Percentiles rank a stretch among this genome's conserved stretches.
Evolutionary conservation across 2,329 filamentous ascomycete genomes (phyloP).

Genomic region (Aspergillus sojae): DNA sequence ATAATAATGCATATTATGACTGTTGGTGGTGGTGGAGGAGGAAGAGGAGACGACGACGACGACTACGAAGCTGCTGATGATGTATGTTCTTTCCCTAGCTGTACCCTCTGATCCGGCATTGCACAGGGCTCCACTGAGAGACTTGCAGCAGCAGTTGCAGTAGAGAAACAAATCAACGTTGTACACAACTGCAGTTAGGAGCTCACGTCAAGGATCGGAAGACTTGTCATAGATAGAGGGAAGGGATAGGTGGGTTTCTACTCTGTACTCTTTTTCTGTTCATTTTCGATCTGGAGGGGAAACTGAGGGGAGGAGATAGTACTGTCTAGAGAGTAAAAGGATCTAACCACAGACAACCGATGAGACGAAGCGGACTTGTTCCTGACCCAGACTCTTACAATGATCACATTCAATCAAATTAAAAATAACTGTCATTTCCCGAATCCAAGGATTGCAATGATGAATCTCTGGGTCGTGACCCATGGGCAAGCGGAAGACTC

Average conservation of each 20-base stretch:
- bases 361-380: neutral
- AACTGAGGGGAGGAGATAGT: neutral
- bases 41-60: neutral
- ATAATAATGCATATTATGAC: neutral
- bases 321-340: neutral
- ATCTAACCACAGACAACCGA: neutral
- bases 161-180: conserved; percentile 22
- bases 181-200: conserved; percentile 23
- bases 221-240: conserved; percentile 1
- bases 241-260: neutral
- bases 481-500: neutral
- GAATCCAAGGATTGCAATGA: neutral
- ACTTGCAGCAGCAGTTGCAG: conserved; percentile 20
- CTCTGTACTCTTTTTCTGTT: neutral
- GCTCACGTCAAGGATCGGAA: neutral
- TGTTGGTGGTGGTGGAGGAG: neutral
- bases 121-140: conserved; percentile 18
- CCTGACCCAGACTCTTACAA: neutral
- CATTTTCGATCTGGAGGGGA: conserved; percentile 1
- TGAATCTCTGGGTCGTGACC: neutral
- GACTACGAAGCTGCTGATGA: neutral
- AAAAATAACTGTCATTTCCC: neutral
- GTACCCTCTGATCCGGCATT: conserved; percentile 20
- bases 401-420: neutral
- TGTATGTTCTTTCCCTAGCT: conserved; percentile 12